A percentile compares a stretch with the other conserved stretches of the same genome.
These are phyloP conservation scores for Septoria petroselini DNA, from an alignment of 2,329 filamentous ascomycete genomes.

Conservation along the genomic window DNA sequence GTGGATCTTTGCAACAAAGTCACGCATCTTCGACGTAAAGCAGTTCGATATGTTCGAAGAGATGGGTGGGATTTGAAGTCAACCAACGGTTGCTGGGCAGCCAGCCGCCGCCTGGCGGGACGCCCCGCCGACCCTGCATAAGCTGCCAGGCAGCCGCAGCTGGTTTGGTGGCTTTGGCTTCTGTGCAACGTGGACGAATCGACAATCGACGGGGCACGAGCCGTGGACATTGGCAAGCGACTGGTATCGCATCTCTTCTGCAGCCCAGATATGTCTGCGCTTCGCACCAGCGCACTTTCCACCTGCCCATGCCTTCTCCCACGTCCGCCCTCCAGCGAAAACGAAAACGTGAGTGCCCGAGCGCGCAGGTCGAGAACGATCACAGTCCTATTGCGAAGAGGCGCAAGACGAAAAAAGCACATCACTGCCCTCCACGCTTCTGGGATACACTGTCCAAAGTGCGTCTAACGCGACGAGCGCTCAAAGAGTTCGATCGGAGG, in stretches of 20 bases:
- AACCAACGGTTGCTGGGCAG: constrained; percentile 1
- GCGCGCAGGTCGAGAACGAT: neutral
- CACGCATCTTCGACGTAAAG: constrained; percentile 1
- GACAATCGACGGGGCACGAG: constrained; percentile 3
- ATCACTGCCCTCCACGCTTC: constrained; percentile 4
- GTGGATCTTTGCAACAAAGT: constrained; percentile 3
- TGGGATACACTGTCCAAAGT: constrained; percentile 8
- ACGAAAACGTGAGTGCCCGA: neutral
- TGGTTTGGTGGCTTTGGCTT: constrained; percentile 1
- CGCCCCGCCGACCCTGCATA: too few species aligned
- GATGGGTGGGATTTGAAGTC: neutral
- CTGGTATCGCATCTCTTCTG: constrained; percentile 1
- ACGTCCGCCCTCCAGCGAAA: constrained; percentile 1
- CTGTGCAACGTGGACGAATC: constrained; percentile 2
- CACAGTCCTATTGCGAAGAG: neutral
- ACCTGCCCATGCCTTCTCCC: constrained; percentile 6
- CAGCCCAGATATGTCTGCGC: constrained; percentile 4
- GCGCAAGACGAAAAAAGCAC: neutral
- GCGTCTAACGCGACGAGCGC: neutral
- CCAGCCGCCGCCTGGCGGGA: too few species aligned
- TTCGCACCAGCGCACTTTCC: constrained; percentile 2
- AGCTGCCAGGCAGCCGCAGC: neutral
- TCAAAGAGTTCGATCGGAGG: constrained; percentile 6
- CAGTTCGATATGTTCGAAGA: constrained; percentile 1
- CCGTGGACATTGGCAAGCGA: neutral